Conservation (phyloP, 805 yeast genomes). For the Nakazawaea anatomiae region DNA sequence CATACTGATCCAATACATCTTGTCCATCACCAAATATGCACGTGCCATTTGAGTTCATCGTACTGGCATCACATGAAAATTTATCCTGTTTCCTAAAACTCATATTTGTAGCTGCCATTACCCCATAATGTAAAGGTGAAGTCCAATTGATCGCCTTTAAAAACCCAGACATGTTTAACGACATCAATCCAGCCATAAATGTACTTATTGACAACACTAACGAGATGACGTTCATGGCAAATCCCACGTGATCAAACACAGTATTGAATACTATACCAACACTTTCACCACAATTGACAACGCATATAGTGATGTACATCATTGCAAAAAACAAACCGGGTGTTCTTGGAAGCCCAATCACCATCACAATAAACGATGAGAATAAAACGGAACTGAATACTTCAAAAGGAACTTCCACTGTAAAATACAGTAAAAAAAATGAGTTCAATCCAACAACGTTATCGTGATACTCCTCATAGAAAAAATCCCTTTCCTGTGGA, state of each 20-base stretch:
- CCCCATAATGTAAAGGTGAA: conserved; percentile 74
- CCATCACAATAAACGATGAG: conserved; percentile 58
- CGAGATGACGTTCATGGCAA: conserved; percentile 71
- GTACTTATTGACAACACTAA: conserved; percentile 64
- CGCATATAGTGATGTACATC: conserved; percentile 45
- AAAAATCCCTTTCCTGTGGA: conserved; percentile 67
- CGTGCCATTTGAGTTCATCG: conserved; percentile 21
- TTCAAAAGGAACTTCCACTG: conserved; percentile 67
- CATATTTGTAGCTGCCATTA: conserved; percentile 51
- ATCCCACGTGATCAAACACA: conserved; percentile 66
- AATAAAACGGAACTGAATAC: conserved; percentile 52
- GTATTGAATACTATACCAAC: conserved; percentile 79
- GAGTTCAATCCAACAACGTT: conserved; percentile 60
- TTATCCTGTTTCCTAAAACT: conserved; percentile 45
- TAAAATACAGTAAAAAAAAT: conserved; percentile 53
- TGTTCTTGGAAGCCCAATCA: conserved; percentile 66
- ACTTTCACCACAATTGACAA: conserved; percentile 76
- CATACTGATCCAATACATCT: conserved; percentile 49
- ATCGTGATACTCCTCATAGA: conserved; percentile 75
- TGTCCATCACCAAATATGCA: conserved; percentile 51
- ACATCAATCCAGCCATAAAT: conserved; percentile 81
- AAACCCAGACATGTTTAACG: conserved; percentile 66
- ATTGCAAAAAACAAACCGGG: conserved; percentile 62
- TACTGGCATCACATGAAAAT: conserved; percentile 38
- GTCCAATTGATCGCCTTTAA: conserved; percentile 66